A percentile compares a stretch with the other conserved stretches of the same genome.
These are phyloP conservation scores for Fusarium pseudograminearum DNA, from an alignment of 2,329 filamentous ascomycete species.

Conservation along the genomic window DNA sequence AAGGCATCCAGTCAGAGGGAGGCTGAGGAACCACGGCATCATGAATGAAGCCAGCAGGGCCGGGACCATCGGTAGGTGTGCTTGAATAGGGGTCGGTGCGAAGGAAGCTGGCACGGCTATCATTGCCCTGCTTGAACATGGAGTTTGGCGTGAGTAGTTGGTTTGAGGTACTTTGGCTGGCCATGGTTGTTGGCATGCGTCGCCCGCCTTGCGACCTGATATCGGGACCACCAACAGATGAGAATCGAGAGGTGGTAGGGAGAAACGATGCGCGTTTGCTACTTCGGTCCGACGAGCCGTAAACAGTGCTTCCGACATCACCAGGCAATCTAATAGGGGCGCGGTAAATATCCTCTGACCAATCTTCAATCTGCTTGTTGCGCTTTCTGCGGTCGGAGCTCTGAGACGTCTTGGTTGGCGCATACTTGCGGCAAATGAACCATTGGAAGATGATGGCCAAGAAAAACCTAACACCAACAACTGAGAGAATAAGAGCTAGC, in stretches of 20 bases:
- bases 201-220: conserved; percentile 59
- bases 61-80: conserved; percentile 75
- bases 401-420: conserved; percentile 86
- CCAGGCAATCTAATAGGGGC: conserved; percentile 85
- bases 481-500: conserved; percentile 88
- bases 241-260: conserved; percentile 94
- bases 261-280: conserved; percentile 90
- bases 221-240: conserved; percentile 86
- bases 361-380: conserved; percentile 95
- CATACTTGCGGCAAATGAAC: conserved; percentile 91
- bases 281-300: conserved; percentile 70
- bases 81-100: conserved; percentile 67
- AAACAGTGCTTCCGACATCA: conserved; percentile 75
- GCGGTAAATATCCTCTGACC: conserved; percentile 97
- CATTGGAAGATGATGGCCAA: conserved; percentile 94
- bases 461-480: conserved; percentile 88
- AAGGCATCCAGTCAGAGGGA: conserved; percentile 96
- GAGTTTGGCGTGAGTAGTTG: conserved; percentile 77
- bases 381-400: conserved; percentile 84
- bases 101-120: conserved; percentile 74
- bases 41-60: conserved; percentile 94
- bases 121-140: conserved; percentile 77
- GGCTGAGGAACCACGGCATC: conserved; percentile 96
- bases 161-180: conserved; percentile 83
- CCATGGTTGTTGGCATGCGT: conserved; percentile 88